Conservation (phyloP, 176 grass and related monocot genomes). For the Chrysopogon serrulatus region DNA sequence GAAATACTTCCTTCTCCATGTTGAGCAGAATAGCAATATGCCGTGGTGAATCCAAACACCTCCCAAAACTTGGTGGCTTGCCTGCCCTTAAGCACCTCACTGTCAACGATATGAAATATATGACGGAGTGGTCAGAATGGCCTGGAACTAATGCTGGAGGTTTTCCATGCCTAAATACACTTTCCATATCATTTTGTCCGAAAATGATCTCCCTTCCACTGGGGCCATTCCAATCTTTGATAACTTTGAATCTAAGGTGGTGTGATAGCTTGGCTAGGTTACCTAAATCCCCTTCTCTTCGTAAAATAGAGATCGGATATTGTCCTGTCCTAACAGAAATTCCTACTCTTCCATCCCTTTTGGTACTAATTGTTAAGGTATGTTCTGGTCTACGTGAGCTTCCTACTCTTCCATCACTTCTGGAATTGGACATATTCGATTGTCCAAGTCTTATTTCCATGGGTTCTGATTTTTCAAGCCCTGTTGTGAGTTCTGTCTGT, state of each 20-base stretch:
- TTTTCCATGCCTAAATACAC: background rate
- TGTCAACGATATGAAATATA: fast-evolving
- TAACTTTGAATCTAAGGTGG: background rate
- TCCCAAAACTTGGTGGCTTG: background rate
- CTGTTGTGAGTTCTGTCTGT: background rate
- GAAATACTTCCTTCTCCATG: slow-evolving; percentile 13
- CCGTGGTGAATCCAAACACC: background rate
- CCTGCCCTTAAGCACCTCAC: background rate
- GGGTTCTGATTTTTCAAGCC: background rate
- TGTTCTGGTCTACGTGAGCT: background rate
- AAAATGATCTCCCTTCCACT: background rate
- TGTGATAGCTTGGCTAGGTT: background rate
- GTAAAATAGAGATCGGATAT: background rate
- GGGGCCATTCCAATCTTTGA: background rate
- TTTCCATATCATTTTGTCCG: background rate
- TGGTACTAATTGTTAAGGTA: background rate
- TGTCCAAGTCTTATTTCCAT: background rate
- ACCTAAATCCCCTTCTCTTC: background rate
- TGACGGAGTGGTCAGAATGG: background rate
- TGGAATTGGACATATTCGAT: background rate
- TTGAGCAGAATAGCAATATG: background rate
- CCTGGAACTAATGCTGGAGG: background rate
- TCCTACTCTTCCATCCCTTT: too few relatives aligned
- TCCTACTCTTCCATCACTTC: background rate
- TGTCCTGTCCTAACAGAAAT: background rate